Conservation (phyloP, 148 eudicot species). For the Rhododendron kiyosumense region DNA sequence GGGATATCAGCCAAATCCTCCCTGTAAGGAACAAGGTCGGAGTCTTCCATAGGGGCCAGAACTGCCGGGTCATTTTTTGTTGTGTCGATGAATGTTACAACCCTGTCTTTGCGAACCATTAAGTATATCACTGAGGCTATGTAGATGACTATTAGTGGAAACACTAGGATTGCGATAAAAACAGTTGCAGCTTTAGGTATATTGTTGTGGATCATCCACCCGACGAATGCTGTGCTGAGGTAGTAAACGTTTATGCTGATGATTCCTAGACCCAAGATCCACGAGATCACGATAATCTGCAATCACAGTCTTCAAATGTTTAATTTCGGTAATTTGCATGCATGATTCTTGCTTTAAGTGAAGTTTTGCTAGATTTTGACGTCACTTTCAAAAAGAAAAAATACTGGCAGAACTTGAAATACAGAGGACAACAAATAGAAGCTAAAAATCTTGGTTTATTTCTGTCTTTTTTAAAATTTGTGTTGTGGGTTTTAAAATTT, state of each 20-base stretch:
- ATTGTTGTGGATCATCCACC: constrained; percentile 64
- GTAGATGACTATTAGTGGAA: constrained; percentile 69
- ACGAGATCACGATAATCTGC: constrained; percentile 57
- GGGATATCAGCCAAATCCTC: constrained; percentile 58
- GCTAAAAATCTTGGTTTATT: neutral
- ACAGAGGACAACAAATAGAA: neutral
- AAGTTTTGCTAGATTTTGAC: neutral
- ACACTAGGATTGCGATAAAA: constrained; percentile 63
- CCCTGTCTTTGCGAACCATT: constrained; percentile 68
- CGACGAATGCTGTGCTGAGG: constrained; percentile 59
- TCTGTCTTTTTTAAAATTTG: no score
- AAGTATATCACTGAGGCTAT: constrained; percentile 56
- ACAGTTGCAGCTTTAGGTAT: constrained; percentile 67
- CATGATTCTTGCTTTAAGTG: neutral
- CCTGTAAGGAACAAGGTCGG: constrained; percentile 24
- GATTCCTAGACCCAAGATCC: constrained; percentile 58
- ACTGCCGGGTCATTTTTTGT: constrained; percentile 10
- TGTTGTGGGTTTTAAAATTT: neutral
- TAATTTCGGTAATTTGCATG: neutral
- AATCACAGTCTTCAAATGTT: neutral
- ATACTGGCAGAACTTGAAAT: neutral
- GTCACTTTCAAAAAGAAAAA: neutral
- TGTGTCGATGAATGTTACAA: constrained; percentile 54
- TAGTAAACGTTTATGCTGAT: constrained; percentile 82
- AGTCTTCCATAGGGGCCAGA: constrained; percentile 20